Percentiles rank a stretch among this genome's conserved stretches.
These are phyloP conservation scores for Arachis hypogaea DNA, from an alignment of 306 rosid species.

Conservation along the genomic window DNA sequence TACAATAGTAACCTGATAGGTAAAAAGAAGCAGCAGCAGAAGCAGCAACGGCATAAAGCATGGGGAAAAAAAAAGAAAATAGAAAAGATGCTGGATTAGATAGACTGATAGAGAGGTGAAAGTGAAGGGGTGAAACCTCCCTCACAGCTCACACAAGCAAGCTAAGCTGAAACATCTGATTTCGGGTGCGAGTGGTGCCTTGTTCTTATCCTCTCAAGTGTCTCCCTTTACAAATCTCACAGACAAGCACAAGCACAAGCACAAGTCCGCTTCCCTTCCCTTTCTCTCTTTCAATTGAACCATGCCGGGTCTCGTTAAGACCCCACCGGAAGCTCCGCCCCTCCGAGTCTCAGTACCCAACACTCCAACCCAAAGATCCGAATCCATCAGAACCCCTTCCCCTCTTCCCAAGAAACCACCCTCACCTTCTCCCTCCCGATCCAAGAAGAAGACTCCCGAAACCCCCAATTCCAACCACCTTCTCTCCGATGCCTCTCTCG, in stretches of 20 bases:
- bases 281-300: not conserved
- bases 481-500: conserved; percentile 72
- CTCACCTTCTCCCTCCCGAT: conserved; percentile 81
- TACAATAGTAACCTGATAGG: not conserved
- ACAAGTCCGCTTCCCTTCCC: not conserved
- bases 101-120: not conserved
- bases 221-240: conserved; percentile 1
- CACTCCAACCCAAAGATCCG: conserved; percentile 60
- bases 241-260: not conserved
- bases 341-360: conserved; percentile 69
- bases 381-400: conserved; percentile 64
- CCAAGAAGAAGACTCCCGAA: conserved; percentile 69
- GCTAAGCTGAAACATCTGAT: not conserved
- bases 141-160: not conserved
- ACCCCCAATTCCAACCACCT: conserved; percentile 51
- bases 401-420: conserved; percentile 70
- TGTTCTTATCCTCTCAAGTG: conserved; percentile 47
- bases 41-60: not conserved
- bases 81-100: not conserved
- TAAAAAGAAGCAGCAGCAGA: not conserved
- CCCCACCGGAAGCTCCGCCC: conserved; percentile 70
- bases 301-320: conserved; percentile 84
- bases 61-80: not conserved
- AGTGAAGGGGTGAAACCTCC: not conserved
- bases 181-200: conserved; percentile 45